Percentiles rank a stretch among this genome's conserved stretches.
Conservation (phyloP, 208 protist genomes). For the Phytomonas francai region DNA sequence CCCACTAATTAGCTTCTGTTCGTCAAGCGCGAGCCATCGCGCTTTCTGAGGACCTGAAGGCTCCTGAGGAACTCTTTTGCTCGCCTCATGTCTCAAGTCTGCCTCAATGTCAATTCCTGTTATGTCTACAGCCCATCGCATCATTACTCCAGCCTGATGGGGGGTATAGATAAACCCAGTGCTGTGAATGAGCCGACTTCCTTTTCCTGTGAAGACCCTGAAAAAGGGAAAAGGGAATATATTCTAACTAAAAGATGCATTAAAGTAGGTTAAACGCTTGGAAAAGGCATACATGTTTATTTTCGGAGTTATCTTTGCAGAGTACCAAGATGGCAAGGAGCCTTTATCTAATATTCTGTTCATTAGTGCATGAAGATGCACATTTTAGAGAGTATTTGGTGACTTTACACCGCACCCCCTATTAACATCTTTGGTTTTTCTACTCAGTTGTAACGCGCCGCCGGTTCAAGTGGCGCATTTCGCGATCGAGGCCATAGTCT, state of each 20-base stretch:
- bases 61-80: neutral
- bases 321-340: neutral
- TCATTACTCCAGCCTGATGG: constrained; percentile 28
- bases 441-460: constrained; percentile 62
- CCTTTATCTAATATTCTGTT: neutral
- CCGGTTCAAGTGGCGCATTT: constrained; percentile 48
- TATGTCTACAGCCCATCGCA: constrained; percentile 76
- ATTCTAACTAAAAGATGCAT: neutral
- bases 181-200: neutral
- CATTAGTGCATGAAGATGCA: neutral
- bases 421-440: neutral
- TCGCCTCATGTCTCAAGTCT: constrained; percentile 57
- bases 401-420: neutral
- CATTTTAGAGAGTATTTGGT: neutral
- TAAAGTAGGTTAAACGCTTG: neutral
- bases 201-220: neutral
- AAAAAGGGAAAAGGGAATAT: neutral
- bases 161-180: neutral
- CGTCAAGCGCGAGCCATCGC: neutral
- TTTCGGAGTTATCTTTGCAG: neutral
- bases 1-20: neutral
- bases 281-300: neutral
- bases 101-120: constrained; percentile 67
- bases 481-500: constrained; percentile 43
- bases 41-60: neutral